These are phyloP conservation scores for Ustilago shanxiensis DNA, from an alignment of 1,284 basidiomycete species.

Conservation along the genomic window DNA sequence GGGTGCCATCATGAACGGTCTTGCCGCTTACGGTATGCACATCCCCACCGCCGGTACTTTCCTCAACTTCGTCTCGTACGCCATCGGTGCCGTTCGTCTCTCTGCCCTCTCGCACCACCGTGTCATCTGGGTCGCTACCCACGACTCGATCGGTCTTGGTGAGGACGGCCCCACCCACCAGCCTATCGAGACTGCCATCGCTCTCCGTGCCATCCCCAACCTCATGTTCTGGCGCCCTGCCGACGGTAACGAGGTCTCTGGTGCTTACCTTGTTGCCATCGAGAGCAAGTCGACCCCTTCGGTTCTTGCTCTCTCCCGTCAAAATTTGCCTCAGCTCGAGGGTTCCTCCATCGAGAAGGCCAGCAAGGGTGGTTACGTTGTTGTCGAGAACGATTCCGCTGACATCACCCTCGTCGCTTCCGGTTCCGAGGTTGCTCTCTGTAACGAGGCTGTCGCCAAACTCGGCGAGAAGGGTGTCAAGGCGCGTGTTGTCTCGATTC, in stretches of 20 bases:
- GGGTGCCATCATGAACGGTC: constrained; percentile 93
- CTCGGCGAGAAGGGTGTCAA: constrained; percentile 78
- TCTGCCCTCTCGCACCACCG: constrained; percentile 89
- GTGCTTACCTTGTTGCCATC: constrained; percentile 85
- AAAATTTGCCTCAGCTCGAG: constrained; percentile 93
- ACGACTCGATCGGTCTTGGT: constrained; percentile 72
- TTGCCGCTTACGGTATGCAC: constrained; percentile 87
- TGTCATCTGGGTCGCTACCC: constrained; percentile 89
- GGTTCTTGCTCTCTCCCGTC: constrained; percentile 83
- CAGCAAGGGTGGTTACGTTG: constrained; percentile 86
- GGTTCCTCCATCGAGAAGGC: constrained; percentile 87
- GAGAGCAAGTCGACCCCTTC: constrained; percentile 83
- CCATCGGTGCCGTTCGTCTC: constrained; percentile 88
- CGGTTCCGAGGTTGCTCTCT: constrained; percentile 89
- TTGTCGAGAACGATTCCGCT: constrained; percentile 80
- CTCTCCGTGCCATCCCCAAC: constrained; percentile 90
- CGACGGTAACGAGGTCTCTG: constrained; percentile 94
- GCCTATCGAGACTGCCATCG: constrained; percentile 88
- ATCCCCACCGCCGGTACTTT: constrained; percentile 75
- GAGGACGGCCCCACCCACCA: constrained; percentile 98
- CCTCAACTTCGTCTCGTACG: constrained; percentile 92
- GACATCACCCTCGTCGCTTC: constrained; percentile 88
- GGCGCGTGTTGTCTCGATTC: constrained; percentile 86
- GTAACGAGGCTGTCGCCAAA: constrained; percentile 83
- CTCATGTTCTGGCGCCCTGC: constrained; percentile 79